A percentile compares a stretch with the other conserved stretches of the same genome.
phyloP scores from a whole-genome alignment of 1,284 basidiomycete species.

The Fereydounia khargensis region DNA sequence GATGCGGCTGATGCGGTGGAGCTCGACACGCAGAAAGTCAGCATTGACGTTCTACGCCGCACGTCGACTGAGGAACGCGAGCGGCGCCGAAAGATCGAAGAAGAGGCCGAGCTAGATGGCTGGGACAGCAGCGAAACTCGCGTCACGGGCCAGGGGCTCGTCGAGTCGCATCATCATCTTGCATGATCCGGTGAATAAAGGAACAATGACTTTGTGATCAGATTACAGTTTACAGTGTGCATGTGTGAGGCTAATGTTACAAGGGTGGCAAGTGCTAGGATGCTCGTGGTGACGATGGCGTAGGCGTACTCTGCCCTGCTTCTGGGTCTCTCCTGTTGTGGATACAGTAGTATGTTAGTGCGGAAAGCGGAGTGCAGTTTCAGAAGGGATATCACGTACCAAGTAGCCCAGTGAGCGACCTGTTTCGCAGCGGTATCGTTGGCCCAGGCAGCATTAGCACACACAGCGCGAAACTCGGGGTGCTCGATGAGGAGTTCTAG shows the following conservation, averaged over 20 bases:
- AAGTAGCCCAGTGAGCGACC: constrained; percentile 50
- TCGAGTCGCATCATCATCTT: no score
- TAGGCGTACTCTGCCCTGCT: no score
- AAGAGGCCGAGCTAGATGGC: constrained; percentile 38
- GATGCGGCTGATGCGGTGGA: constrained; percentile 17
- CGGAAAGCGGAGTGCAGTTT: no score
- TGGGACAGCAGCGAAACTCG: constrained; percentile 26
- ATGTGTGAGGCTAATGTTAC: no score
- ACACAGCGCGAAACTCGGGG: constrained; percentile 38
- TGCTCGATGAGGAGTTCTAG: constrained; percentile 37
- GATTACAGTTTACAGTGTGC: no score
- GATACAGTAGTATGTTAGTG: no score
- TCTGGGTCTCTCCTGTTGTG: no score
- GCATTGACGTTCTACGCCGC: constrained; percentile 25
- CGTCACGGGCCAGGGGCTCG: constrained; percentile 24
- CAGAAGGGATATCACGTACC: constrained; percentile 15
- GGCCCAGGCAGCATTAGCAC: constrained; percentile 38
- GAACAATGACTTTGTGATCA: no score
- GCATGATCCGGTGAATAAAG: no score
- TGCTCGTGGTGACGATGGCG: no score
- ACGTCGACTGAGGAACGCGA: constrained; percentile 16
- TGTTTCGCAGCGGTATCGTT: constrained; percentile 40
- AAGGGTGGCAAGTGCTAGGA: no score
- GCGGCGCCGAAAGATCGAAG: constrained; percentile 23
- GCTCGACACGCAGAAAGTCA: constrained; percentile 24